Conservation (phyloP, 306 rosid species). For the Vigna angularis region DNA sequence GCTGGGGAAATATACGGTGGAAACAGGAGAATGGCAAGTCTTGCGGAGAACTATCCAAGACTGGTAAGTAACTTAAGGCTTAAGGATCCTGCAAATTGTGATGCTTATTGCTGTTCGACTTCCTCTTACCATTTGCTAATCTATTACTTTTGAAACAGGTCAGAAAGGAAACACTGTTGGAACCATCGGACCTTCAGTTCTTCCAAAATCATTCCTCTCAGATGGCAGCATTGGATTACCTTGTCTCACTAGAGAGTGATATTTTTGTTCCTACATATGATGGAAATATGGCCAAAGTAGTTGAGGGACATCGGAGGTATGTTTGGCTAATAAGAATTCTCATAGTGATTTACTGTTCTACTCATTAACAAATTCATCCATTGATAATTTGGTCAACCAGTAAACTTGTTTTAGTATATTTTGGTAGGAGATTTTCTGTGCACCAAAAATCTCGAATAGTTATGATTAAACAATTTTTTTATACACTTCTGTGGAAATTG, state of each 20-base stretch:
- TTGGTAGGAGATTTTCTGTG: not conserved
- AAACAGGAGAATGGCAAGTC: constrained; percentile 80
- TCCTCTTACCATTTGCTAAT: constrained; percentile 34
- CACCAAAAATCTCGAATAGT: constrained; percentile 13
- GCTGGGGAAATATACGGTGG: constrained; percentile 65
- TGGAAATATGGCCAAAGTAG: constrained; percentile 98
- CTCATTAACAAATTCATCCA: not conserved
- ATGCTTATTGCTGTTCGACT: constrained; percentile 13
- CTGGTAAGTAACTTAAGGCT: constrained; percentile 59
- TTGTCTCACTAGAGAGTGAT: constrained; percentile 90
- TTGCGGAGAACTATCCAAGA: constrained; percentile 72
- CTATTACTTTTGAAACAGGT: constrained; percentile 61
- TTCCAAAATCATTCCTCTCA: constrained; percentile 95
- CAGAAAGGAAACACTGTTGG: constrained; percentile 86
- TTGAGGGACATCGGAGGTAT: constrained; percentile 97
- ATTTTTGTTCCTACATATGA: constrained; percentile 93
- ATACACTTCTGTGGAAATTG: not conserved
- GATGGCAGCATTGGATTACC: constrained; percentile 96
- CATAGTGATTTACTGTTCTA: not conserved
- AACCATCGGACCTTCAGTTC: constrained; percentile 79
- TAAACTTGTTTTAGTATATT: constrained; percentile 1
- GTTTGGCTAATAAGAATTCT: constrained; percentile 24
- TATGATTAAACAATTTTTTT: not conserved
- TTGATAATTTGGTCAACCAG: constrained; percentile 7
- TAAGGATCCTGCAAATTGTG: not conserved